phyloP scores from a whole-genome alignment of 169 alveolate species.

The Babesia bigemina region DNA sequence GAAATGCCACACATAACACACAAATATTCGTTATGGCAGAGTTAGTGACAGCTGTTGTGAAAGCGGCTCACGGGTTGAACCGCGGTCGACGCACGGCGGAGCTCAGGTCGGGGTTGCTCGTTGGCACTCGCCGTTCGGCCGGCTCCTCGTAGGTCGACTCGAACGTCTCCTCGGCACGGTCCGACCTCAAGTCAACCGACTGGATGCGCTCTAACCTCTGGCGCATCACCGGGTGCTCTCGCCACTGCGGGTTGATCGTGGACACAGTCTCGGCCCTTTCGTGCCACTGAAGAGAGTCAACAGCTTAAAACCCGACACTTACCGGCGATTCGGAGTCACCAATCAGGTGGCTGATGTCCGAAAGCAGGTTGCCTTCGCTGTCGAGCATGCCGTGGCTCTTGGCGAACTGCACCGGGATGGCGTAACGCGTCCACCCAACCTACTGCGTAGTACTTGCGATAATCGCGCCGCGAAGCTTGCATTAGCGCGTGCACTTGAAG shows the following conservation, averaged over 20 bases:
- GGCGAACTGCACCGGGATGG: constrained; percentile 45
- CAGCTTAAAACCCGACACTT: neutral
- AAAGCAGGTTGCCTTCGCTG: constrained; percentile 66
- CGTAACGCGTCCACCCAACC: neutral
- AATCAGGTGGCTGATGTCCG: constrained; percentile 20
- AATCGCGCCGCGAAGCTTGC: constrained; percentile 72
- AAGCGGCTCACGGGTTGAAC: constrained; percentile 34
- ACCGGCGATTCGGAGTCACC: constrained; percentile 13
- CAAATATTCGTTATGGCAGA: too few species aligned
- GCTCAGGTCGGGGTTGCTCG: constrained; percentile 34
- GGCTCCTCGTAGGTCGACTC: constrained; percentile 19
- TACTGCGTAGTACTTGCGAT: constrained; percentile 71
- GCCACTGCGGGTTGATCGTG: constrained; percentile 31
- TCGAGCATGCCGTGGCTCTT: constrained; percentile 72
- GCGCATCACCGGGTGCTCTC: constrained; percentile 36
- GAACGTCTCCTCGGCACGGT: constrained; percentile 7
- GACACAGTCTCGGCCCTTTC: constrained; percentile 16
- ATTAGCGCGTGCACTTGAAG: constrained; percentile 67
- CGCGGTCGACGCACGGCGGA: constrained; percentile 26
- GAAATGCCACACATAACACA: neutral
- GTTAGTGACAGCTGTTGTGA: neutral
- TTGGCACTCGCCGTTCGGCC: constrained; percentile 18
- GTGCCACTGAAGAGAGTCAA: constrained; percentile 21
- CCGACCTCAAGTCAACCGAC: constrained; percentile 5
- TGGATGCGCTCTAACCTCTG: constrained; percentile 26